Evolutionary conservation across 352 stramenopile species (phyloP), one percentile per base, ranked within the genome.

Genomic region (Pythium phragmiticola): DNA sequence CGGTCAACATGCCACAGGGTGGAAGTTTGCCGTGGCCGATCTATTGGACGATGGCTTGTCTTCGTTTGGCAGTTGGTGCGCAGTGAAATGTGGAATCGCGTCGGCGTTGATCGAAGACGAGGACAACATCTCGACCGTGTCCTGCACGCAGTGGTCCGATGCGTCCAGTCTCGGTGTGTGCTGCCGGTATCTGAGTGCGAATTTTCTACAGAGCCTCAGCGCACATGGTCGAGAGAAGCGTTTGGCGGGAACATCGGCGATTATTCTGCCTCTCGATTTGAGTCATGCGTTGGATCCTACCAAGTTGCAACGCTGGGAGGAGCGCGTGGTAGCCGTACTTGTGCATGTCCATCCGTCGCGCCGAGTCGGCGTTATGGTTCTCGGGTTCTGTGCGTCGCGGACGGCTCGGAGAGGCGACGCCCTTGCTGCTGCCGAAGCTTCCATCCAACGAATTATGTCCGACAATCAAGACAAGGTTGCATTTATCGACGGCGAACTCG

Each of bases 1-100:
- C 26, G 49, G 54, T 33, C 47, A 42, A 13, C 26, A 33, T 2
- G 37, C 6, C 7, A 69, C 78, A 9, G 58, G 69, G 9, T 94
- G 82, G 82, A 94, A 94, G 59, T 63, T 92, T 36, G 67, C 91
- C 41, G 71, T 94, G 48, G 83, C 78, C n/a, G 83, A 94, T 64
- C 60, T 94, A 13, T 51, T 88, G 37, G 76, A 88, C 57, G 69
- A 66, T 53, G 66, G 72, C 8, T 66, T 69, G 7, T 84, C 80
- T 14, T 86, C 77, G 1, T 91, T 94, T 72, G 85, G 82, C 9
- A 77, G 77, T 34, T 94, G 85, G 85, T 88, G 81, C 34, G 84
- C 82, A 7, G 69, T 84, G 30, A 83, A 78, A 58, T 63, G 74
- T 51, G 82, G 84, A 13, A 70, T 84, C 26, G 52, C 63, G 8